Conservation (phyloP, 768 basidiomycete species). For the Hygrophorus pudorinus region DNA sequence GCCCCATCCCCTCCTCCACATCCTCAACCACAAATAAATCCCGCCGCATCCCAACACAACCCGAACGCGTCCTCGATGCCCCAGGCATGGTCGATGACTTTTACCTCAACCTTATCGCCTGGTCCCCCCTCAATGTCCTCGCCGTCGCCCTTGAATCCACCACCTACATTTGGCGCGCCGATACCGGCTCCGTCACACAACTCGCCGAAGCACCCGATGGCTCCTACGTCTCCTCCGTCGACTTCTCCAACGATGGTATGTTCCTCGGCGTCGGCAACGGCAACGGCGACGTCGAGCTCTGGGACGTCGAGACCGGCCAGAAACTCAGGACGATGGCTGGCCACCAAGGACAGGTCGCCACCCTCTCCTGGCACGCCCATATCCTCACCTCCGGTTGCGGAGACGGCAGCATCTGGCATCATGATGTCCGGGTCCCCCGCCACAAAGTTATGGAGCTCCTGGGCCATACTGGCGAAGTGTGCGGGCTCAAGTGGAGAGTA, state of each 20-base stretch:
- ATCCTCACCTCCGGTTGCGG: conserved; percentile 82
- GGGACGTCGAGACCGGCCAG: conserved; percentile 75
- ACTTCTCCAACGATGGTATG: conserved; percentile 71
- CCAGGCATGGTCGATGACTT: conserved; percentile 93
- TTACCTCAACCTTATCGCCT: conserved; percentile 89
- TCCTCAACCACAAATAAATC: conserved; percentile 58
- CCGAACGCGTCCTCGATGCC: conserved; percentile 92
- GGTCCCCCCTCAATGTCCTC: conserved; percentile 80
- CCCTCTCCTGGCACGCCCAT: conserved; percentile 81
- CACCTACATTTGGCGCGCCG: conserved; percentile 93
- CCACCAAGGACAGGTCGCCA: conserved; percentile 75
- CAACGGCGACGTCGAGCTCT: conserved; percentile 85
- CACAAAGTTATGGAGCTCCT: conserved; percentile 88
- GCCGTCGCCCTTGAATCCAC: conserved; percentile 82
- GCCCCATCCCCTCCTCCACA: conserved; percentile 53
- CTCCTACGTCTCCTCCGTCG: conserved; percentile 65
- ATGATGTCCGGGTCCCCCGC: conserved; percentile 80
- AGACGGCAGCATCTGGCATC: conserved; percentile 94
- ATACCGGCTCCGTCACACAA: conserved; percentile 74
- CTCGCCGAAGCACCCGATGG: conserved; percentile 69
- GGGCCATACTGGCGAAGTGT: conserved; percentile 90
- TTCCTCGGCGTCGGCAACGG: conserved; percentile 79
- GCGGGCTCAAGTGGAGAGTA: conserved; percentile 80
- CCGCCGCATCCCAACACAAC: conserved; percentile 75
- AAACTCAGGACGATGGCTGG: conserved; percentile 89